These are phyloP conservation scores for Trypanosoma scelopori DNA, from an alignment of 208 protist genomes.

Conservation along the genomic window DNA sequence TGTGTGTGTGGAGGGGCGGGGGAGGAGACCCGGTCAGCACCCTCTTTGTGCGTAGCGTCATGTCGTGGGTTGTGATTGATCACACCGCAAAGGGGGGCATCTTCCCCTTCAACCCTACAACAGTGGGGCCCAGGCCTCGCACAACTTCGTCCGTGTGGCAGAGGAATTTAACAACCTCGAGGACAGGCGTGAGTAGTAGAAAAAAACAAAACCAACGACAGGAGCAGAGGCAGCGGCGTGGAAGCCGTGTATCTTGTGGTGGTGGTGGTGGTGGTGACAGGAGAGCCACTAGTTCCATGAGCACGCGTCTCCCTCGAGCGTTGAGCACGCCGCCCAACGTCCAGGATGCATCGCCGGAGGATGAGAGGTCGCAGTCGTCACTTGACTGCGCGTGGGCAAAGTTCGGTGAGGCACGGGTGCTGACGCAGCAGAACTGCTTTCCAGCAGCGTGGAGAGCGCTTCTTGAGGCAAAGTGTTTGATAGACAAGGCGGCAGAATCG, in stretches of 20 bases:
- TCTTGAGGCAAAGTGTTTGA: slow-evolving; percentile 17
- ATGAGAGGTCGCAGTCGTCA: neutral
- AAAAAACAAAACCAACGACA: neutral
- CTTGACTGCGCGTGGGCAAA: slow-evolving; percentile 24
- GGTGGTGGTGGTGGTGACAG: neutral
- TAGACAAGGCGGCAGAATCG: slow-evolving; percentile 6
- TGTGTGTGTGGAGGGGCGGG: no score
- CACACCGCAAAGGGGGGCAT: slow-evolving; percentile 1
- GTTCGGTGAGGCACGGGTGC: slow-evolving; percentile 23
- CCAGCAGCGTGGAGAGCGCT: slow-evolving; percentile 10
- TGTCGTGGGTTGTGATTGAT: slow-evolving; percentile 18
- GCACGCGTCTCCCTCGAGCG: neutral
- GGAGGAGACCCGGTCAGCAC: no score
- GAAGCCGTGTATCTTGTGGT: no score
- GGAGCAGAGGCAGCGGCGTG: no score
- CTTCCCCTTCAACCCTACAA: neutral
- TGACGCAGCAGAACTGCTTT: slow-evolving; percentile 16
- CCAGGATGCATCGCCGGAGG: neutral
- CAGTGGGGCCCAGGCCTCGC: neutral
- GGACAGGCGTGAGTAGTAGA: neutral
- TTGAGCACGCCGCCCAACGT: neutral
- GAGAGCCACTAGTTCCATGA: neutral
- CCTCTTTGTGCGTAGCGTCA: neutral
- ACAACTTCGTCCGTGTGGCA: neutral
- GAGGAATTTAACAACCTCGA: no score